phyloP scores from a whole-genome alignment of 2,329 filamentous ascomycete species.

The Sporothrix dimorphospora region DNA sequence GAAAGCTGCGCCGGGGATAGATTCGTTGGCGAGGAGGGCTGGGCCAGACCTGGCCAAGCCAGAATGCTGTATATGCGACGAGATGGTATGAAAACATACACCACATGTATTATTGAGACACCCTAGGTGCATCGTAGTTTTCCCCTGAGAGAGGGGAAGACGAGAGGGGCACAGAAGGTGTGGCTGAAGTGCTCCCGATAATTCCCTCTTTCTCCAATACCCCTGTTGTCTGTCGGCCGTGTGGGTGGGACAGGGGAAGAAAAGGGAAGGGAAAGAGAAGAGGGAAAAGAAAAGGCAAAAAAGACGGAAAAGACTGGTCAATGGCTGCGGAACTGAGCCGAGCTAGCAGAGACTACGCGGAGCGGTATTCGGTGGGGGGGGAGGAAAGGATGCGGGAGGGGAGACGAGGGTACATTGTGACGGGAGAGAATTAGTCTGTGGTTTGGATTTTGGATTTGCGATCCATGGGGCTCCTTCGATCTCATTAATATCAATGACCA shows the following conservation, averaged over 20 bases:
- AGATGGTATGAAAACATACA: background rate
- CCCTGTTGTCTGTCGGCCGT: background rate
- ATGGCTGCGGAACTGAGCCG: background rate
- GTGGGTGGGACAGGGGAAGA: background rate
- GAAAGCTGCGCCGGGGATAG: background rate
- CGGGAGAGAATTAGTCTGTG: no score
- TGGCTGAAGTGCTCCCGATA: background rate
- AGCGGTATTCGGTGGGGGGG: no score
- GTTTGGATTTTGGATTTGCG: no score
- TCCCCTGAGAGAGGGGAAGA: background rate
- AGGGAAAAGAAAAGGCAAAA: background rate
- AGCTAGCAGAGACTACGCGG: no score
- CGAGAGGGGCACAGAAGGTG: background rate
- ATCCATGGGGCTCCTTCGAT: no score
- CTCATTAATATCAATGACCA: no score
- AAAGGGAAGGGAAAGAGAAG: background rate
- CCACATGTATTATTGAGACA: background rate
- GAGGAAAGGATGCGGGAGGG: no score
- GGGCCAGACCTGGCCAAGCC: no score
- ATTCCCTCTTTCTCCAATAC: background rate
- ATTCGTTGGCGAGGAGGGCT: background rate
- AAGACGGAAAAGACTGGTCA: background rate
- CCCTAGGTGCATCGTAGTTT: no score
- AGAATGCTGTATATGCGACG: no score
- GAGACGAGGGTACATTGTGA: no score